Conservation (phyloP, 306 rosid species). For the Mimosa bimucronata region DNA sequence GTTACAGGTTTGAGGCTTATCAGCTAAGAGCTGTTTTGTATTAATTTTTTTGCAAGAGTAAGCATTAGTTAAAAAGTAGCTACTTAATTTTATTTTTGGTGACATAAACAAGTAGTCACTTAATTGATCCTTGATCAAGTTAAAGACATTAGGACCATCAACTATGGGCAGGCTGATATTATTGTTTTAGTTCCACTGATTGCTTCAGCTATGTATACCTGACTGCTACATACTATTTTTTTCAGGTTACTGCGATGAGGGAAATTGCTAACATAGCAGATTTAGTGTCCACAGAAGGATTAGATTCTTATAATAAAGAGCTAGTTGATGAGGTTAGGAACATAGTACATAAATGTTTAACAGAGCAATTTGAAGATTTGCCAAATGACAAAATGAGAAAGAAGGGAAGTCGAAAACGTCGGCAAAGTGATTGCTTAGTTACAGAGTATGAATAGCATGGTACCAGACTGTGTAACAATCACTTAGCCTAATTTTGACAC, state of each 20-base stretch:
- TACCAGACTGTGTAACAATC: not conserved
- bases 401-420: slow-evolving; percentile 55
- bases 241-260: no score
- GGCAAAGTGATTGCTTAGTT: slow-evolving; percentile 36
- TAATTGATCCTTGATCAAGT: not conserved
- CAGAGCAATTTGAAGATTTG: slow-evolving; percentile 57
- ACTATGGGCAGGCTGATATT: not conserved
- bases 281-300: no score
- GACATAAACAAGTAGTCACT: no score
- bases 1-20: not conserved
- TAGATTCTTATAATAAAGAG: no score
- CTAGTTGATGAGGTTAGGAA: no score
- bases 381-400: slow-evolving; percentile 46
- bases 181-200: not conserved
- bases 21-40: not conserved
- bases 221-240: no score
- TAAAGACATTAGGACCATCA: not conserved
- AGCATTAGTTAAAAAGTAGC: no score
- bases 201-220: not conserved
- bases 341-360: no score
- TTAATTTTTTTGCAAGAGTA: not conserved
- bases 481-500: not conserved
- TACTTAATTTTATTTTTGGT: no score
- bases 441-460: slow-evolving; percentile 18
- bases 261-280: no score